Percentiles rank a stretch among this genome's conserved stretches.
These are phyloP conservation scores for Crithidia acanthocephali DNA, from an alignment of 208 protist species.

Conservation along the genomic window DNA sequence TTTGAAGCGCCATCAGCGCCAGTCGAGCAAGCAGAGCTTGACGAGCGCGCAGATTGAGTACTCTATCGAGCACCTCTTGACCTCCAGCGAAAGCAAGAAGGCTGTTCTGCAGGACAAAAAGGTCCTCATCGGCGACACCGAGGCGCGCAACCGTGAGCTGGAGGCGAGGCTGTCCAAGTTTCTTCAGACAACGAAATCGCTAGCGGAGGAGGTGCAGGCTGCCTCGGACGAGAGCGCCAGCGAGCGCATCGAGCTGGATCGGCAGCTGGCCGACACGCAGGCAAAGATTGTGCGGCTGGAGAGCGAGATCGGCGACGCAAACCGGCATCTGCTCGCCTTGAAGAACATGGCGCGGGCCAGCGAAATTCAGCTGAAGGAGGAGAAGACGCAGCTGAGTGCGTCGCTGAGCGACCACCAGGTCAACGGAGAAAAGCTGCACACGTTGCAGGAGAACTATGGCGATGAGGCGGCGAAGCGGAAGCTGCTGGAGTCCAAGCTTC, in stretches of 20 bases:
- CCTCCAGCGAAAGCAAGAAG: constrained; percentile 46
- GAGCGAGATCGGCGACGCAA: constrained; percentile 56
- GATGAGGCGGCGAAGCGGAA: constrained; percentile 47
- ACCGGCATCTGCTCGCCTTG: constrained; percentile 51
- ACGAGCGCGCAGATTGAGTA: constrained; percentile 65
- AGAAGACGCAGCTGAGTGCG: constrained; percentile 55
- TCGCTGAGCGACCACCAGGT: constrained; percentile 42
- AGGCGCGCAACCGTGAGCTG: constrained; percentile 60
- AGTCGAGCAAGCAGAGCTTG: constrained; percentile 48
- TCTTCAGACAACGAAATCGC: constrained; percentile 42
- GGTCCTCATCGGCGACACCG: constrained; percentile 40
- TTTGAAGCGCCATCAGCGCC: constrained; percentile 44
- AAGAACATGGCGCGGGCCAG: constrained; percentile 50
- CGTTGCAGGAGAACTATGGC: constrained; percentile 38
- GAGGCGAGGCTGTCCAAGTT: constrained; percentile 56
- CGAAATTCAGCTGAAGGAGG: constrained; percentile 51
- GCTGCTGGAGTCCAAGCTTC: constrained; percentile 58
- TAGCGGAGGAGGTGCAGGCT: constrained; percentile 51
- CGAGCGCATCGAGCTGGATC: constrained; percentile 66
- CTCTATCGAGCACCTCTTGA: constrained; percentile 65
- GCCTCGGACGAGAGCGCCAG: constrained; percentile 45
- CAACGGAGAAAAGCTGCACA: constrained; percentile 47
- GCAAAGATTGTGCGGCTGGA: constrained; percentile 42
- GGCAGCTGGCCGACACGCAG: constrained; percentile 57
- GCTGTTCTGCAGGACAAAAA: constrained; percentile 50